A percentile compares a stretch with the other conserved stretches of the same genome.
These are phyloP conservation scores for Guillardia theta DNA, from an alignment of 78 protist species.

Conservation along the genomic window DNA sequence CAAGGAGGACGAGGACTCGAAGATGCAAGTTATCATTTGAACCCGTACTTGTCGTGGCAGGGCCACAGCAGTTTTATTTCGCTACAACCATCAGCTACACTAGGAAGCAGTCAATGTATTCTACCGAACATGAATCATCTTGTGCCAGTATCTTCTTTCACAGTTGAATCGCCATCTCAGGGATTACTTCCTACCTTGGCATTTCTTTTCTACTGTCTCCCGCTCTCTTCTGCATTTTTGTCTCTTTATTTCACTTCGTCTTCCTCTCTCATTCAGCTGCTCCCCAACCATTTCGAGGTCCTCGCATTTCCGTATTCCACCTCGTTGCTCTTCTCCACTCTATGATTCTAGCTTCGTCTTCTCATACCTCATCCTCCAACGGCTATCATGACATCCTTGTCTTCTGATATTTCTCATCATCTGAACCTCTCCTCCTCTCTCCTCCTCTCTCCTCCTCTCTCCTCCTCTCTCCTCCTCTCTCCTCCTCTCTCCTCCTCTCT, in stretches of 20 bases:
- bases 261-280: background rate
- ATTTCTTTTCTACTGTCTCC: background rate
- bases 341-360: background rate
- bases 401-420: background rate
- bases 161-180: too few species aligned
- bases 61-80: too few species aligned
- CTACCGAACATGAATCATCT: too few species aligned
- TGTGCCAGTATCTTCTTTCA: too few species aligned
- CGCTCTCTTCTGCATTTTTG: background rate
- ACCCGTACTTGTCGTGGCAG: too few species aligned
- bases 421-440: background rate
- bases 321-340: background rate
- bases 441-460: background rate
- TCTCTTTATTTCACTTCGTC: background rate
- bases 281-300: background rate
- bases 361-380: background rate
- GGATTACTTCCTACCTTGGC: too few species aligned
- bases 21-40: too few species aligned
- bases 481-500: background rate
- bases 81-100: too few species aligned
- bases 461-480: background rate
- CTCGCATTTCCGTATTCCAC: background rate
- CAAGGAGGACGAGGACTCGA: too few species aligned
- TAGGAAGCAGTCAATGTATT: too few species aligned
- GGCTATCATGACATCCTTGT: too few species aligned